These are phyloP conservation scores for Capsicum rhomboideum DNA, from an alignment of 257 asterid species.

Conservation along the genomic window DNA sequence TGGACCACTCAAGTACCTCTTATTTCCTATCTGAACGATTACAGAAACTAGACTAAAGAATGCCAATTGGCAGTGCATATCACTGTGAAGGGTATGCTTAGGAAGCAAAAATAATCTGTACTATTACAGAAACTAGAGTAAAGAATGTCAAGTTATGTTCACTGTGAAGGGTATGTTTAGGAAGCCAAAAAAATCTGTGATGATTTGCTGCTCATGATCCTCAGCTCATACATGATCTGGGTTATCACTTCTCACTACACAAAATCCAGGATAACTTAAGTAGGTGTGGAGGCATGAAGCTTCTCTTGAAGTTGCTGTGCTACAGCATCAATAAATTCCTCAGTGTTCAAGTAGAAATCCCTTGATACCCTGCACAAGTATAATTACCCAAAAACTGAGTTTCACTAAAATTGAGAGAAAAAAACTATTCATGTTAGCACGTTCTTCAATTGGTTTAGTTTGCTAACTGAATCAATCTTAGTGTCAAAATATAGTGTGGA, in stretches of 20 bases:
- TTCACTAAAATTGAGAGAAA: not conserved
- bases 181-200: not conserved
- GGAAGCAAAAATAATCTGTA: not conserved
- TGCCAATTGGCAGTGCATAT: too few species aligned
- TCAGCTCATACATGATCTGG: not conserved
- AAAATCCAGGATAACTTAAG: slow-evolving; percentile 4
- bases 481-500: not conserved
- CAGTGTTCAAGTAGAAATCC: slow-evolving; percentile 68
- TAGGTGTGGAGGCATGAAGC: slow-evolving; percentile 27
- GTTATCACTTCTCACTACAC: not conserved
- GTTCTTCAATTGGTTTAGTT: not conserved
- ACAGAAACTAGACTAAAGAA: not conserved
- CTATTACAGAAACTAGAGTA: not conserved
- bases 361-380: slow-evolving; percentile 59
- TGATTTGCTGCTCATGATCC: not conserved
- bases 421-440: not conserved
- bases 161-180: not conserved
- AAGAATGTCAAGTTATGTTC: not conserved
- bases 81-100: not conserved
- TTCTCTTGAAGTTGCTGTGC: slow-evolving; percentile 50
- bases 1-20: not conserved
- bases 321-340: slow-evolving; percentile 73
- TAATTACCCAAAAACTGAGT: slow-evolving; percentile 7
- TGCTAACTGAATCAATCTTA: not conserved
- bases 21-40: not conserved